Percentiles rank a stretch among this genome's conserved stretches.
phyloP scores from a whole-genome alignment of 2,329 filamentous ascomycete species.

The Xylaria sp. region DNA sequence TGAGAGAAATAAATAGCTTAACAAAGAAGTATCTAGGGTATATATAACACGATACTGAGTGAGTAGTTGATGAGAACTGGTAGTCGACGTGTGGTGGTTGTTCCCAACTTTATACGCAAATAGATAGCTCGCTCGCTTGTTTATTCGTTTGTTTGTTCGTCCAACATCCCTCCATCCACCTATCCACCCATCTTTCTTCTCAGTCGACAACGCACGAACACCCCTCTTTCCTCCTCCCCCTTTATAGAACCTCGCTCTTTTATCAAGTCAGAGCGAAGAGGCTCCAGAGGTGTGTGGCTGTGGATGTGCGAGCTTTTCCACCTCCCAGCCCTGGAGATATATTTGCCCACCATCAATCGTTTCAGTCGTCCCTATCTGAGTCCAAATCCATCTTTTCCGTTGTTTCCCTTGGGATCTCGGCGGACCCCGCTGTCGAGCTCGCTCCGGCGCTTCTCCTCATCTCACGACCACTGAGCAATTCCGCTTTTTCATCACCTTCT shows the following conservation, averaged over 20 bases:
- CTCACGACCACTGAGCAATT: conserved; percentile 31
- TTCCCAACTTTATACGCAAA: conserved; percentile 7
- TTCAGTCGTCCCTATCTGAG: conserved; percentile 44
- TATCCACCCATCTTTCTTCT: not conserved
- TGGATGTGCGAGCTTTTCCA: not conserved
- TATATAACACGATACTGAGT: conserved; percentile 21
- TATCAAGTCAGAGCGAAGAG: conserved; percentile 1
- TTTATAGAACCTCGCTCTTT: not conserved
- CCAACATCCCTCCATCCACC: not conserved
- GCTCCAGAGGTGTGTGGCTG: not conserved
- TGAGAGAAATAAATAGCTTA: conserved; percentile 12
- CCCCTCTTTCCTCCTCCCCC: not conserved
- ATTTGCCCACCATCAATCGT: not conserved
- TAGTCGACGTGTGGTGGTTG: not conserved
- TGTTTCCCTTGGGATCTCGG: conserved; percentile 40
- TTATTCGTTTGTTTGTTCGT: conserved; percentile 7
- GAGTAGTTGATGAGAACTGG: not conserved
- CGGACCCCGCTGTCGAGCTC: conserved; percentile 31
- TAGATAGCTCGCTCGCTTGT: conserved; percentile 15
- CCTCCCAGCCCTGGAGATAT: not conserved
- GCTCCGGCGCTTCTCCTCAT: conserved; percentile 37
- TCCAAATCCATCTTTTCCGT: conserved; percentile 49
- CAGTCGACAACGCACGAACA: conserved; percentile 19
- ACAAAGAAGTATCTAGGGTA: conserved; percentile 29
- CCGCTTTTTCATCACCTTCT: conserved; percentile 43